Percentiles rank a stretch among this genome's conserved stretches.
These are phyloP conservation scores for Aspergillus conjunctus DNA, from an alignment of 495 filamentous ascomycete genomes.

Conservation along the genomic window DNA sequence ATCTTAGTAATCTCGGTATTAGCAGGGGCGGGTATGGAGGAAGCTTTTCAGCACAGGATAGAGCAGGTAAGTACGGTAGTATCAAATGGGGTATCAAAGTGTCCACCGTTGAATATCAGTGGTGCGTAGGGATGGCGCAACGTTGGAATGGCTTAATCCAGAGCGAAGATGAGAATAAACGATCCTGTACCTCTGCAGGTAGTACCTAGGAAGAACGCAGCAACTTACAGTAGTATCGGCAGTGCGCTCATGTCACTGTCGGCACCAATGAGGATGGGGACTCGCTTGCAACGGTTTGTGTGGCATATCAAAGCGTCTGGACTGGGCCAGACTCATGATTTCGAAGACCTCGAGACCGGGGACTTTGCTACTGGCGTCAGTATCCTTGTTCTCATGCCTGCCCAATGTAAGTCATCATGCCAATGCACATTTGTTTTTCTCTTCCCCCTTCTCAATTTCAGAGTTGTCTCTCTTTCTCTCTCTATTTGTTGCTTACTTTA, in stretches of 20 bases:
- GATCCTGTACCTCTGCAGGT: no score
- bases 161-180: no score
- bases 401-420: conserved; percentile 17
- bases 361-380: no score
- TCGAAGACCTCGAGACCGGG: not conserved
- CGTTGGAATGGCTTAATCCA: no score
- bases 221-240: no score
- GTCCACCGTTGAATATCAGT: no score
- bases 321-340: conserved; percentile 14
- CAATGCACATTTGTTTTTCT: conserved; percentile 18
- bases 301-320: not conserved
- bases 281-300: no score
- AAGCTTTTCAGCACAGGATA: conserved; percentile 58
- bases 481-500: conserved; percentile 2
- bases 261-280: no score
- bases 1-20: conserved; percentile 79
- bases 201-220: no score
- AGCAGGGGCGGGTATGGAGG: conserved; percentile 78
- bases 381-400: not conserved
- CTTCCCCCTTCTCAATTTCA: conserved; percentile 2
- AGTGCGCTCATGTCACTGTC: no score
- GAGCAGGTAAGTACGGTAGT: conserved; percentile 78
- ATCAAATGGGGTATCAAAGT: not conserved
- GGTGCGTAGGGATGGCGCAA: no score
- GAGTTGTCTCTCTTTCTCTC: not conserved